phyloP scores from a whole-genome alignment of 495 filamentous ascomycete genomes.

The Xylaria scruposa region DNA sequence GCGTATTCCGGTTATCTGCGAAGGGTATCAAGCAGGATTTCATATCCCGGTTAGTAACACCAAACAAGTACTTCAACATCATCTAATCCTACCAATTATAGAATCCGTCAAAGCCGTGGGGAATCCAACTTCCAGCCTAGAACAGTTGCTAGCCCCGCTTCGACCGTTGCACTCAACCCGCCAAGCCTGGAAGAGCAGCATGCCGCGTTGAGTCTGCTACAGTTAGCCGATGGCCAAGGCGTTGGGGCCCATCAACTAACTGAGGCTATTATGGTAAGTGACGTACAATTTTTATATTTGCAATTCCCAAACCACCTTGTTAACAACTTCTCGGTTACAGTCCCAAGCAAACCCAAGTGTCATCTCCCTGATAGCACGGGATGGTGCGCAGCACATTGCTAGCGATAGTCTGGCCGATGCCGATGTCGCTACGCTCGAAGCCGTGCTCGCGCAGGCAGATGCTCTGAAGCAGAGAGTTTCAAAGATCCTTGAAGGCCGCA shows the following conservation, averaged over 20 bases:
- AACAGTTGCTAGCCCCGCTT: conserved; percentile 27
- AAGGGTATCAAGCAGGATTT: conserved; percentile 83
- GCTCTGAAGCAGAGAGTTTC: conserved; percentile 28
- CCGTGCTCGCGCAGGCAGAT: conserved; percentile 39
- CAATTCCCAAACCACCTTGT: not conserved
- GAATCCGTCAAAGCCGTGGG: conserved; percentile 45
- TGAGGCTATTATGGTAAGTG: conserved; percentile 53
- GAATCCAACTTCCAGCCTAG: not conserved
- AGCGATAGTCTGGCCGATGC: conserved; percentile 30
- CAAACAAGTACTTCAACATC: not conserved
- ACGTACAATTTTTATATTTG: not conserved
- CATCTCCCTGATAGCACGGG: conserved; percentile 46
- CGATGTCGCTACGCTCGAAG: conserved; percentile 35
- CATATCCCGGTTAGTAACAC: conserved; percentile 55
- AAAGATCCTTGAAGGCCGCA: conserved; percentile 28
- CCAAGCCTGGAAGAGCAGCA: conserved; percentile 54
- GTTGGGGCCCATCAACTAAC: conserved; percentile 46
- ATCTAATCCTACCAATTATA: conserved; percentile 31
- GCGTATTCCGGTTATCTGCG: conserved; percentile 71
- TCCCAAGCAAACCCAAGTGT: conserved; percentile 43
- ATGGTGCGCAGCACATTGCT: conserved; percentile 40
- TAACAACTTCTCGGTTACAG: conserved; percentile 38
- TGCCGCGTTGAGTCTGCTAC: conserved; percentile 62
- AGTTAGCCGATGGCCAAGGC: conserved; percentile 45
- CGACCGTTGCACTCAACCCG: conserved; percentile 27